Percentiles rank a stretch among this genome's conserved stretches.
Evolutionary conservation across 2,329 filamentous ascomycete genomes (phyloP).

Genomic region (Aureobasidium namibiae): DNA sequence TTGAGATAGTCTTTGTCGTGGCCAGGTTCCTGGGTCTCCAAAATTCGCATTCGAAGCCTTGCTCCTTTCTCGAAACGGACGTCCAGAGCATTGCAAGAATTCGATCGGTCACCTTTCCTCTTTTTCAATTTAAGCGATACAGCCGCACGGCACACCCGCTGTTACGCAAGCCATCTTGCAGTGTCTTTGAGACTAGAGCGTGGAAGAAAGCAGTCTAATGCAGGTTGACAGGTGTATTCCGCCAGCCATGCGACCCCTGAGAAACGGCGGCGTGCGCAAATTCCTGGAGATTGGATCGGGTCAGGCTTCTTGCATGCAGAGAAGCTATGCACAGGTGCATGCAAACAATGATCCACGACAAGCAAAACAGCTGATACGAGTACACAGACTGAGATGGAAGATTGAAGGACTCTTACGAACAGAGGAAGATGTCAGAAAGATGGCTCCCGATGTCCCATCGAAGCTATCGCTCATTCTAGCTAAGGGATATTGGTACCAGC

Average conservation of each 20-base stretch:
- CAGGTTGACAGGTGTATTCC: conserved; percentile 5
- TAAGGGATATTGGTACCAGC: neutral
- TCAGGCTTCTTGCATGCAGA: conserved; percentile 5
- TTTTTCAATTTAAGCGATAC: neutral
- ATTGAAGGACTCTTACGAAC: conserved; percentile 1
- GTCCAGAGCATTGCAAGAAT: neutral
- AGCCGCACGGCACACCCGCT: neutral
- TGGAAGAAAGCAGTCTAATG: neutral
- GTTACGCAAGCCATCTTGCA: conserved; percentile 5
- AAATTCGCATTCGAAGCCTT: neutral
- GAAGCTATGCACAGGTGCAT: neutral
- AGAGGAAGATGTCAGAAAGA: neutral
- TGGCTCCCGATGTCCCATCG: neutral
- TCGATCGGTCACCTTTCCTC: neutral
- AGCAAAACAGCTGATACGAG: neutral
- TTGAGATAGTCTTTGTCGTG: neutral
- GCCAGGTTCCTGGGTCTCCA: neutral
- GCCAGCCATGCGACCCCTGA: conserved; percentile 5
- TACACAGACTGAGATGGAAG: neutral
- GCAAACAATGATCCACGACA: neutral
- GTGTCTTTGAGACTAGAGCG: neutral
- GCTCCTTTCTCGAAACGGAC: neutral
- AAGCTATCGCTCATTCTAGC: neutral
- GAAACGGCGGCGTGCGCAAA: conserved; percentile 4
- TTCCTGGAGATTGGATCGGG: neutral